Conservation (phyloP, 1,139 yeast genomes). For the Tardiomyces blankii region DNA sequence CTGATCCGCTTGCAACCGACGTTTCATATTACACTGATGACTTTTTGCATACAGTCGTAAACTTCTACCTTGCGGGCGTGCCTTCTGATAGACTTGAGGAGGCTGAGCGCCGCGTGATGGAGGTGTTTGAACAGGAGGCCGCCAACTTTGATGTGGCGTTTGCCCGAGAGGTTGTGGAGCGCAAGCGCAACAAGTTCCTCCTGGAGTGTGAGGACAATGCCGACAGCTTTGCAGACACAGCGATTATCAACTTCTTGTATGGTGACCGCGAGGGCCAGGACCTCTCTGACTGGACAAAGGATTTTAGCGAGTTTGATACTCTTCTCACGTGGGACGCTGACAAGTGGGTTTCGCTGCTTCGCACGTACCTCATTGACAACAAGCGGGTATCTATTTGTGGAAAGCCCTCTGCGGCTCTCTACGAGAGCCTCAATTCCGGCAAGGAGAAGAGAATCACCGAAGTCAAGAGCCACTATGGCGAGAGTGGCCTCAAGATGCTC, state of each 20-base stretch:
- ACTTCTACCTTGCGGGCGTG: constrained; percentile 57
- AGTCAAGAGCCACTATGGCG: constrained; percentile 45
- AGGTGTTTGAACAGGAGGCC: constrained; percentile 35
- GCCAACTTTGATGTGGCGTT: constrained; percentile 49
- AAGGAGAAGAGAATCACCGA: constrained; percentile 39
- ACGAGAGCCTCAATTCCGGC: constrained; percentile 40
- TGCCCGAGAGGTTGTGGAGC: constrained; percentile 56
- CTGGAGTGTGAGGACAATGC: constrained; percentile 59
- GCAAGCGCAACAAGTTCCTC: constrained; percentile 51
- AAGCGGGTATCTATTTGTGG: constrained; percentile 68
- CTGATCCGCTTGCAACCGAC: constrained; percentile 68
- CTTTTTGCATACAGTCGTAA: constrained; percentile 47
- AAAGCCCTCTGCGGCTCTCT: constrained; percentile 58
- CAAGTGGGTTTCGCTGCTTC: constrained; percentile 55
- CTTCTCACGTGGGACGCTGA: constrained; percentile 50
- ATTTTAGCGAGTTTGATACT: constrained; percentile 48
- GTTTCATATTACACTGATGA: constrained; percentile 62
- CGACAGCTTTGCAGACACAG: constrained; percentile 48
- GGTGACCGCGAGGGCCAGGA: constrained; percentile 55
- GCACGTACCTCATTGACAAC: constrained; percentile 47
- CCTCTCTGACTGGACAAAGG: constrained; percentile 42
- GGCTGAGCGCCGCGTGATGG: constrained; percentile 41
- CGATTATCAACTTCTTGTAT: constrained; percentile 71
- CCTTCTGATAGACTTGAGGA: constrained; percentile 53
- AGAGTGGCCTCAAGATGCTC: constrained; percentile 46